Base-by-base conservation (phyloP, 352 stramenopile genomes). In the Phytopythium oedochilum region DNA sequence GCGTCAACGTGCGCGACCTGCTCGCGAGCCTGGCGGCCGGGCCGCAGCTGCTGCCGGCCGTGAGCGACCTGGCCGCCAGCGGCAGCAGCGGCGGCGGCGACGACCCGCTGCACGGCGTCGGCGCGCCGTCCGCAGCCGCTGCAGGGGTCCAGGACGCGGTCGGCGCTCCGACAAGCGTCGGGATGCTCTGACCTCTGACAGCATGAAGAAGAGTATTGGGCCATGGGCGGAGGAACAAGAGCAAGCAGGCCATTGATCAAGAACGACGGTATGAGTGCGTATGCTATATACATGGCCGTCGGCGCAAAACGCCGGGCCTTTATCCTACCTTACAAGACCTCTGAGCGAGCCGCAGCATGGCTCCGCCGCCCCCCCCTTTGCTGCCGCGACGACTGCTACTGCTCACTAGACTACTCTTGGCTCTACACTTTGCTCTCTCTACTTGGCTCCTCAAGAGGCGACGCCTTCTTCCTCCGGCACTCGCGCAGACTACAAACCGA, bases 1-100 rank as follows among this genome's bases (percentile, higher is more conserved):
- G 86, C 58, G 68, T 92, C 32, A 89, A 90, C 48, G 73, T 90
- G 25, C 67, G 66, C 31, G 80, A 92, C 55, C 59, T 92, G 9
- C 52, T 90, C 31, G 62, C 61, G 44, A 79, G 71, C 58, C 67
- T 79, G 35, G 47, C 54, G 14, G 57, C 60, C 40, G 60, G 63
- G 26, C 63, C 73, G 38, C 59, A 65, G 26, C 53, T 40, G 1
- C 25, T 22, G 17, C 44, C 44, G 26, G n/a, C 43, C 23, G 15
- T 8, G 6, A 25, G 43, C 17, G 25, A 34, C 0, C 10, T 38
- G 44, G 9, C 9, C 26, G 28, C 8, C 17, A 26, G 17, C 7
- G 25, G 44, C 28, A 17, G 26, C 18, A 22, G 17, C 7, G 25
- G 44, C 28, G 25, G 26, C 18, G 11, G n/a, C 25, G 44, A 51